A percentile compares a stretch with the other conserved stretches of the same genome.
Evolutionary conservation across 2,329 filamentous ascomycete genomes (phyloP).

Genomic region (Microdochium bolleyi): DNA sequence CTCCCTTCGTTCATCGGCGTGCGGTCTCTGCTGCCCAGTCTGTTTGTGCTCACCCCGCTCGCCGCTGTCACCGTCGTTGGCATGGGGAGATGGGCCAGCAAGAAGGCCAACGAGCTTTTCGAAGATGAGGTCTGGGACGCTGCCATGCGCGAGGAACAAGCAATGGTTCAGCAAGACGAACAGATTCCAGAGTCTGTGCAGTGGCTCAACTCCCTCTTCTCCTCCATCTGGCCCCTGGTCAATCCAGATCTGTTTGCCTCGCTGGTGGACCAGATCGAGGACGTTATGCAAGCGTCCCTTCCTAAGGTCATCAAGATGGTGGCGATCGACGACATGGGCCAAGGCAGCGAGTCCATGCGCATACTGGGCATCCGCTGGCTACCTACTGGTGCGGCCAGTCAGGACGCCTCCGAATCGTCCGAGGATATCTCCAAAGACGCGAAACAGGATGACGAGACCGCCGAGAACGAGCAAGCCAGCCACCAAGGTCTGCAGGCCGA

Average conservation of each 20-base stretch:
- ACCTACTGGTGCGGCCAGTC: constrained; percentile 59
- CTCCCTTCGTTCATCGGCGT: constrained; percentile 3
- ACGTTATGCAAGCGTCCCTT: constrained; percentile 72
- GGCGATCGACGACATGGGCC: constrained; percentile 66
- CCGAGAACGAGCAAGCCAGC: constrained; percentile 26
- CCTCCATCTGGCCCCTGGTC: constrained; percentile 64
- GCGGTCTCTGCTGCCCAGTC: constrained; percentile 11
- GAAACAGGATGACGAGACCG: constrained; percentile 26
- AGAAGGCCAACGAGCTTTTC: constrained; percentile 54
- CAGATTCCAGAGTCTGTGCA: constrained; percentile 57
- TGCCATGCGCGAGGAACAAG: constrained; percentile 43
- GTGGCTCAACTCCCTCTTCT: constrained; percentile 64
- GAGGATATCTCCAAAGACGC: constrained; percentile 19
- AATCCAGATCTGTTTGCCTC: constrained; percentile 68
- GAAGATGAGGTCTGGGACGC: constrained; percentile 65
- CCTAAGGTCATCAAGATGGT: constrained; percentile 66
- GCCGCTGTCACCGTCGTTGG: constrained; percentile 25
- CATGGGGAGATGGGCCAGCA: constrained; percentile 51
- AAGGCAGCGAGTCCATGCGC: constrained; percentile 63
- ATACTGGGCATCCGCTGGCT: constrained; percentile 67
- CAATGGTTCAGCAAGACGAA: constrained; percentile 28
- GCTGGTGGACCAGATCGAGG: constrained; percentile 63
- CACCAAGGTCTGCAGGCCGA: constrained; percentile 64
- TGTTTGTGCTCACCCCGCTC: constrained; percentile 17
- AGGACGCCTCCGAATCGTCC: constrained; percentile 14